Evolutionary conservation across 306 rosid genomes (phyloP), one percentile per base, ranked within the genome.

Genomic region (Argentina anserina): DNA sequence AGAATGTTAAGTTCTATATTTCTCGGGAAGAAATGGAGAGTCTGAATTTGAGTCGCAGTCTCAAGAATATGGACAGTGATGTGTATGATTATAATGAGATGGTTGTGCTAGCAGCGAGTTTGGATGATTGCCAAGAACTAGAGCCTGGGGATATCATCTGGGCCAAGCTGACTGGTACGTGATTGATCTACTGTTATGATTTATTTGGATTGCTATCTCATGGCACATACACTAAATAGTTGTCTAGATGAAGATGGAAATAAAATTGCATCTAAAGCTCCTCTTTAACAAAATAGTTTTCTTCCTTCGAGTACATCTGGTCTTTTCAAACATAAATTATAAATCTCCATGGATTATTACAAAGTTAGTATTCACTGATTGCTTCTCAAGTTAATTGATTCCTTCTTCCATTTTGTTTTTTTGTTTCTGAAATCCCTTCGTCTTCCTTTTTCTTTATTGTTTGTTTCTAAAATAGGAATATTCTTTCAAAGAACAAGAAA

Each of bases 141-240:
- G 99, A 91, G 72, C 88, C 96, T 10, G 97, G 96, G 76, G 99
- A 94, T 79, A 87, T 94, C 29, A 68, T 94, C 72, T 94, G 99
- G 99, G 99, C 97, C 71, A 94, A 94, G 85, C 93, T 94, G 80
- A 94, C 99, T 75, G 99, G 99, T 94, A 65, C 72, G 81, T 83
- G 74, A 75, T 83, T 67, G 46, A 55, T 79, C 77, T 76, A 65
- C 29, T 45, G 9, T 6, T 72, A 28, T 37, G 60, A 31, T 55
- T 55, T 71, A 31, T 60, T 15, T 53, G 17, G 23, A 14, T 55
- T 71, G 53, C n/a, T 56, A 25, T 37, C 28, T 25, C 9, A 15
- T 56, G n/a, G 31, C 36, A 21, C n/a, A 50, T 10, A 34, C 3
- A 53, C 50, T 23, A 53, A 53, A 41, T 23, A 33, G 36, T 33